Percentiles rank a stretch among this genome's conserved stretches.
These are phyloP conservation scores for Cutaneotrichosporon spelunceum DNA, from an alignment of 1,284 basidiomycete genomes.

Conservation along the genomic window DNA sequence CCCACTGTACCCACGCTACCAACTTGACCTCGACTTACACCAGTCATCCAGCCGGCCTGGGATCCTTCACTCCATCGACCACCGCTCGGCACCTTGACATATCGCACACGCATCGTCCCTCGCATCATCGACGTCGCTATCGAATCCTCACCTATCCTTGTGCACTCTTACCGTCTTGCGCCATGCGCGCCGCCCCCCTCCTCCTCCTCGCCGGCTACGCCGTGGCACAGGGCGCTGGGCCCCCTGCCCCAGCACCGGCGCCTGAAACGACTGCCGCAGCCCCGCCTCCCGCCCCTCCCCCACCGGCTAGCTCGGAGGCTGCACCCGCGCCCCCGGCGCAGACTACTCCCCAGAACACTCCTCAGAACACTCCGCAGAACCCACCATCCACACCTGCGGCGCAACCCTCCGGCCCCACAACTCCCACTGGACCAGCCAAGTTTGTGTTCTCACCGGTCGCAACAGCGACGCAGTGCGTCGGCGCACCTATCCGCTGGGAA, in stretches of 20 bases:
- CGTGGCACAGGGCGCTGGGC: neutral
- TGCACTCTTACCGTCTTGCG: neutral
- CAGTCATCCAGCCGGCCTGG: neutral
- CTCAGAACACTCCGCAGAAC: neutral
- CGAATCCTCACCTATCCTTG: neutral
- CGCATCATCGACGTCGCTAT: neutral
- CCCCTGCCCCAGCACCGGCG: neutral
- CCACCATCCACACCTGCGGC: neutral
- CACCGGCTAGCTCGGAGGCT: neutral
- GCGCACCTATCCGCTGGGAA: neutral
- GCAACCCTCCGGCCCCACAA: neutral
- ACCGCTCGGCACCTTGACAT: neutral
- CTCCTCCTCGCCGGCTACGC: constrained; percentile 2
- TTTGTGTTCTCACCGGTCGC: constrained; percentile 17
- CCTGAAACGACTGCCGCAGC: neutral
- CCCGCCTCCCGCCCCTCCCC: neutral
- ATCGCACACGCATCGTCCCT: neutral
- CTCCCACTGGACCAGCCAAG: constrained; percentile 14
- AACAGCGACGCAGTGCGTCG: constrained; percentile 28
- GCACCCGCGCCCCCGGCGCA: neutral
- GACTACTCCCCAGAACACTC: neutral
- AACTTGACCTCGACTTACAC: neutral
- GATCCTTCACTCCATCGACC: neutral
- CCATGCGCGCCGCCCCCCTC: constrained; percentile 2
- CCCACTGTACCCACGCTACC: neutral